phyloP scores from a whole-genome alignment of 352 stramenopile genomes.

The Aphanomyces euteiches region DNA sequence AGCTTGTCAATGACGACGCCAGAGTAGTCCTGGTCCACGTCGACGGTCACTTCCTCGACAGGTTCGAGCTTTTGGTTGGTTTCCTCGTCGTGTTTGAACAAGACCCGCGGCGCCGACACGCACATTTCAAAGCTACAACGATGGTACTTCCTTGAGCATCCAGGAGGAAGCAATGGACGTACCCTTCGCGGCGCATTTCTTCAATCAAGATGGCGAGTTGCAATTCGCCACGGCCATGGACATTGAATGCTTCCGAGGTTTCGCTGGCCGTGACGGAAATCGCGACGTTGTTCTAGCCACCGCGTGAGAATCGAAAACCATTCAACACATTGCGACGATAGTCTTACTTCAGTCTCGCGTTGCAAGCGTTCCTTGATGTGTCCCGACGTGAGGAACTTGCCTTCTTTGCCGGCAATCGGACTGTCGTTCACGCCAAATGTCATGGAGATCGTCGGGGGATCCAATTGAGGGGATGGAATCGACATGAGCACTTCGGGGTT shows the following conservation, averaged over 20 bases:
- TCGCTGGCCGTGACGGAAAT: conserved; percentile 87
- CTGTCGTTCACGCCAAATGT: conserved; percentile 97
- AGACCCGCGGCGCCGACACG: conserved; percentile 94
- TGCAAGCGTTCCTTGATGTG: conserved; percentile 92
- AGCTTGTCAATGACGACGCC: conserved; percentile 97
- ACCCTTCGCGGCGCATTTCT: conserved; percentile 96
- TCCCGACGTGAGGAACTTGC: conserved; percentile 95
- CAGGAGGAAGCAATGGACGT: neutral
- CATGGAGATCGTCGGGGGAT: conserved; percentile 97
- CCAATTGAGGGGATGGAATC: conserved; percentile 92
- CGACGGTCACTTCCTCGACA: conserved; percentile 93
- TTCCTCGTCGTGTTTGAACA: conserved; percentile 86
- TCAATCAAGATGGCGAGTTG: conserved; percentile 99
- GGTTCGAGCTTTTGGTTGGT: conserved; percentile 85
- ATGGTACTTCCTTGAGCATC: neutral
- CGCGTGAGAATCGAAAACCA: too few species aligned
- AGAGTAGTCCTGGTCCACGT: conserved; percentile 95
- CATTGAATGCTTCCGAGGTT: conserved; percentile 91
- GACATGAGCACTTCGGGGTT: conserved; percentile 64
- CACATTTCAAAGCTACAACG: conserved; percentile 90
- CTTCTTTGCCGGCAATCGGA: conserved; percentile 93
- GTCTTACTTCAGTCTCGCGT: conserved; percentile 86
- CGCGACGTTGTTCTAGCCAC: conserved; percentile 94
- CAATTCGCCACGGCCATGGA: conserved; percentile 95
- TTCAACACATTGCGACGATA: neutral